Evolutionary conservation across 2,329 filamentous ascomycete genomes (phyloP).

Genomic region (Penicillium sp.): DNA sequence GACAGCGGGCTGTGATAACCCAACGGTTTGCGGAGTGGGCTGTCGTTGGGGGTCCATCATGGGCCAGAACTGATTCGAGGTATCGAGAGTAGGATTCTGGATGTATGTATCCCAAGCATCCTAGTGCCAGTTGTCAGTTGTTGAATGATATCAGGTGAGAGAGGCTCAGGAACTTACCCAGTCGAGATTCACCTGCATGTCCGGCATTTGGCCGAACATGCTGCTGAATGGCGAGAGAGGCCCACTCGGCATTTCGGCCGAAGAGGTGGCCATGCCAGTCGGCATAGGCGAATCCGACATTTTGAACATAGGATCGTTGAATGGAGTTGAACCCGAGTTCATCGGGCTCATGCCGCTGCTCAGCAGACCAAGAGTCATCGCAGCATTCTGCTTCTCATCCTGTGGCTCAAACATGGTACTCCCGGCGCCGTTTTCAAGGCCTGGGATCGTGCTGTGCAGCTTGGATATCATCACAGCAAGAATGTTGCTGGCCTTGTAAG

Average conservation of each 20-base stretch:
- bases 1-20: constrained; percentile 17
- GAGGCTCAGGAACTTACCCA: constrained; percentile 53
- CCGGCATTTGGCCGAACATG: constrained; percentile 56
- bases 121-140: no score
- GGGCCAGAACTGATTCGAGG: constrained; percentile 40
- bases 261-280: constrained; percentile 24
- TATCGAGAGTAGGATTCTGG: constrained; percentile 54
- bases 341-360: constrained; percentile 60
- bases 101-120: constrained; percentile 69
- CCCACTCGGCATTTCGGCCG: constrained; percentile 41
- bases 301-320: constrained; percentile 31
- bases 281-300: constrained; percentile 30
- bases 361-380: constrained; percentile 68
- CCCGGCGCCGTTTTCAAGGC: constrained; percentile 25
- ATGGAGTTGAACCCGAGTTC: constrained; percentile 31
- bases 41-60: constrained; percentile 35
- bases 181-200: constrained; percentile 58
- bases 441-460: constrained; percentile 49
- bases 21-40: constrained; percentile 16
- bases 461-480: constrained; percentile 83
- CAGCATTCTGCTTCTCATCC: constrained; percentile 62
- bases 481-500: constrained; percentile 78
- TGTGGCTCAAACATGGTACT: constrained; percentile 40
- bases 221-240: constrained; percentile 52
- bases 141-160: no score